These are phyloP conservation scores for Phytophthora pseudosyringae DNA, from an alignment of 352 stramenopile species.

Conservation along the genomic window DNA sequence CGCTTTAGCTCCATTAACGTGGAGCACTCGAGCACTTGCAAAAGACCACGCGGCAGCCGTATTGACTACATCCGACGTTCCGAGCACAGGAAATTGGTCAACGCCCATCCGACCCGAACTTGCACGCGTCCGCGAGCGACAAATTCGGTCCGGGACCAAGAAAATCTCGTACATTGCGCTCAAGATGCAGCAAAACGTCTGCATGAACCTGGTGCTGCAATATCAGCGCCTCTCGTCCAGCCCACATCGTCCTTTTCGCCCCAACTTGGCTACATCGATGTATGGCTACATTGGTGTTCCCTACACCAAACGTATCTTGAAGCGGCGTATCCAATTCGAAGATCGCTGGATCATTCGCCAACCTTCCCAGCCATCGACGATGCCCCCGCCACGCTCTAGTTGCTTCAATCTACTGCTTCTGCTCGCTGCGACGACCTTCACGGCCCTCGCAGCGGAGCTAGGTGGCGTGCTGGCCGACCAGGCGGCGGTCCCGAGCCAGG, in stretches of 20 bases:
- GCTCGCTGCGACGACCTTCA: not conserved
- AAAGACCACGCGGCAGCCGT: slow-evolving; percentile 21
- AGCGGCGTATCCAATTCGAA: slow-evolving; percentile 10
- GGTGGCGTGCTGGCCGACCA: slow-evolving; percentile 17
- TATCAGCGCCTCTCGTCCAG: no score
- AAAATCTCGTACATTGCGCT: no score
- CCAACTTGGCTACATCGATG: no score
- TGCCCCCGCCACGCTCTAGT: not conserved
- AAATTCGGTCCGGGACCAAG: no score
- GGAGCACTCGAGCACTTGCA: slow-evolving; percentile 23
- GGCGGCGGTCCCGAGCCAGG: slow-evolving; percentile 10
- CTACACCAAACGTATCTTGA: slow-evolving; percentile 18
- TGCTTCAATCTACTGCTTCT: not conserved
- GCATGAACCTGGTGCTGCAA: no score
- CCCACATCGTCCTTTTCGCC: no score
- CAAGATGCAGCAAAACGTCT: no score
- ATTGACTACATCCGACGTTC: slow-evolving; percentile 8
- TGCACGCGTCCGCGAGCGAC: no score
- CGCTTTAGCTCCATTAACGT: slow-evolving; percentile 7
- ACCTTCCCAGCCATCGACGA: slow-evolving; percentile 1
- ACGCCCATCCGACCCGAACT: no score
- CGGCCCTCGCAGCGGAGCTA: slow-evolving; percentile 1
- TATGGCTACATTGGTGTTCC: slow-evolving; percentile 1
- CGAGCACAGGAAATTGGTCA: no score
- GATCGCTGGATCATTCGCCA: slow-evolving; percentile 13